A percentile compares a stretch with the other conserved stretches of the same genome.
These are phyloP conservation scores for Phlyctochytrium planicorne DNA, from an alignment of 192 early-diverging fungal genomes.

Conservation along the genomic window DNA sequence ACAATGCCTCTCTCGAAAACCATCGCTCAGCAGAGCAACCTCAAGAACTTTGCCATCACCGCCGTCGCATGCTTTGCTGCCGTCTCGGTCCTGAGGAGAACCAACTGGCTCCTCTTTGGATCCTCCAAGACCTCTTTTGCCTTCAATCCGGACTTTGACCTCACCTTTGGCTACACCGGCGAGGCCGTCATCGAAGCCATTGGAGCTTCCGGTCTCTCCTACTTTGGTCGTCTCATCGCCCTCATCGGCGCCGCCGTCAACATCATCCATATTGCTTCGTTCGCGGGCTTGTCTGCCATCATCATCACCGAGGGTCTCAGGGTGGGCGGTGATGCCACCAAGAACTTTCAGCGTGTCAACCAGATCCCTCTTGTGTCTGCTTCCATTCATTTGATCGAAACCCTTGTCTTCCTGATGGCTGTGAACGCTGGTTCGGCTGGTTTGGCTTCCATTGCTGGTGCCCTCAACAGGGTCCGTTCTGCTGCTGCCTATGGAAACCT, in stretches of 20 bases:
- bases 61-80: slow-evolving; percentile 10
- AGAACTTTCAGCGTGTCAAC: slow-evolving; percentile 5
- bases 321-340: slow-evolving; percentile 4
- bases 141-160: slow-evolving; percentile 14
- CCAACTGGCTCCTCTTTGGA: slow-evolving; percentile 11
- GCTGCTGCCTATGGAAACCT: not conserved
- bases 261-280: not conserved
- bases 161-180: slow-evolving; percentile 20
- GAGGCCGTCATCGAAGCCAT: not conserved
- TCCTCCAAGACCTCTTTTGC: not conserved
- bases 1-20: not conserved
- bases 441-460: slow-evolving; percentile 6
- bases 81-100: slow-evolving; percentile 5
- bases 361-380: slow-evolving; percentile 13
- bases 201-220: not conserved
- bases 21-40: slow-evolving; percentile 10
- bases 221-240: not conserved
- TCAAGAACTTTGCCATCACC: slow-evolving; percentile 20
- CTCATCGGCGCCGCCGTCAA: slow-evolving; percentile 10
- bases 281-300: not conserved
- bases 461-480: not conserved
- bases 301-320: not conserved
- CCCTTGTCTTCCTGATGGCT: slow-evolving; percentile 8
- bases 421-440: slow-evolving; percentile 5
- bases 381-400: slow-evolving; percentile 9